Base-by-base conservation (phyloP, 441 rosid genomes). In the Gossypium laxum region DNA sequence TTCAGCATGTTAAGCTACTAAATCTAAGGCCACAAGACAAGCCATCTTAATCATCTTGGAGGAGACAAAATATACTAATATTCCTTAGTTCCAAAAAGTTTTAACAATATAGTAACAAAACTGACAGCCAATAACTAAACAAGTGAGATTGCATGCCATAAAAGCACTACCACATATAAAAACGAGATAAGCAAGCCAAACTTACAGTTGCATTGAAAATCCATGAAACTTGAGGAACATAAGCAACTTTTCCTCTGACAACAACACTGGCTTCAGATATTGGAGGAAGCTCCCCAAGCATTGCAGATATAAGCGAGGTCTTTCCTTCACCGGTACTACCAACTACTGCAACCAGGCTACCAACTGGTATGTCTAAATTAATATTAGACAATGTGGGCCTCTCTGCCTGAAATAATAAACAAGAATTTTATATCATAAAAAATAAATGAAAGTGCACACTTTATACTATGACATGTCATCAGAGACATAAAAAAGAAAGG, bases 161-260 rank as follows among this genome's bases (percentile, higher is more conserved):
- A 59, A 60, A 30, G 47, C 21, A 22, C 22, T 52, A 21, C 45
- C 24, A 10, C 38, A 19, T 51, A 48, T 22, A 28, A 70, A 64
- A 14, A 54, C 48, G 32, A 73, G 41, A 76, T 21, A 75, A 75
- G 56, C 71, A 83, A 48, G 70, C 2, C 10, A 68, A 32, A 83
- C 90, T 72, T 82, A 93, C 98, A 55, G 98, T 90, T 45, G 95
- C 98, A 83, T 91, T 93, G 76, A 93, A 93, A 81, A 93, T 93
- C 96, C 97, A 93, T n/a, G 97, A 93, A 78, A 91, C 88, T 84
- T 93, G 98, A 77, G 98, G 95, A 79, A 90, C 96, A 88, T 93
- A 93, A 73, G 97, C 91, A 41, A 89, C 95, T 0, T 83, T 79
- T 81, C 98, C 98, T 83, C 96, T 87, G 52, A 88, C 74, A 70